Conservation (phyloP, 257 asterid genomes). For the Solanum boliviense region DNA sequence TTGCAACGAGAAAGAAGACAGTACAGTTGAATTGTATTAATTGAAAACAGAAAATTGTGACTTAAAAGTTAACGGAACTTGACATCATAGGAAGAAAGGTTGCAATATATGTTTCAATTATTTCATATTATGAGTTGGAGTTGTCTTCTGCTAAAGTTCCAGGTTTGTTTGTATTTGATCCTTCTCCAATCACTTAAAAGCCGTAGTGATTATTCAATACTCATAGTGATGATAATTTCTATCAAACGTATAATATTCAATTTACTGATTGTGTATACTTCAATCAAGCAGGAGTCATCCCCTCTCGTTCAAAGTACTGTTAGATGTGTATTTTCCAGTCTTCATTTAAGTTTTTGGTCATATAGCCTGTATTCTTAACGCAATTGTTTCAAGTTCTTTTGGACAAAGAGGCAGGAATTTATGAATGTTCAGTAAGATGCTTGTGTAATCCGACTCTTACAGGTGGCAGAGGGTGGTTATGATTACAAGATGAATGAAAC, state of each 20-base stretch:
- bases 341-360: neutral
- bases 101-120: neutral
- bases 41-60: neutral
- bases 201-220: neutral
- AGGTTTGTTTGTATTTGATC: neutral
- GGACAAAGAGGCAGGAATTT: neutral
- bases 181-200: neutral
- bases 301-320: neutral
- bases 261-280: neutral
- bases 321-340: neutral
- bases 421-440: neutral
- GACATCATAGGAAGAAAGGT: neutral
- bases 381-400: neutral
- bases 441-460: slow-evolving; percentile 5
- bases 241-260: neutral
- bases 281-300: neutral
- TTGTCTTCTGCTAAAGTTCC: neutral
- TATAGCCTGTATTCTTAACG: neutral
- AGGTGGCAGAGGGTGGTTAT: slow-evolving; percentile 86
- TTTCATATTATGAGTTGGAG: neutral
- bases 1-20: neutral
- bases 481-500: slow-evolving; percentile 81
- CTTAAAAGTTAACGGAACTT: neutral
- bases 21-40: neutral
- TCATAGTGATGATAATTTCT: neutral